Evolutionary conservation across 2,329 filamentous ascomycete species (phyloP).

Genomic region (Colletotrichum eleusines): DNA sequence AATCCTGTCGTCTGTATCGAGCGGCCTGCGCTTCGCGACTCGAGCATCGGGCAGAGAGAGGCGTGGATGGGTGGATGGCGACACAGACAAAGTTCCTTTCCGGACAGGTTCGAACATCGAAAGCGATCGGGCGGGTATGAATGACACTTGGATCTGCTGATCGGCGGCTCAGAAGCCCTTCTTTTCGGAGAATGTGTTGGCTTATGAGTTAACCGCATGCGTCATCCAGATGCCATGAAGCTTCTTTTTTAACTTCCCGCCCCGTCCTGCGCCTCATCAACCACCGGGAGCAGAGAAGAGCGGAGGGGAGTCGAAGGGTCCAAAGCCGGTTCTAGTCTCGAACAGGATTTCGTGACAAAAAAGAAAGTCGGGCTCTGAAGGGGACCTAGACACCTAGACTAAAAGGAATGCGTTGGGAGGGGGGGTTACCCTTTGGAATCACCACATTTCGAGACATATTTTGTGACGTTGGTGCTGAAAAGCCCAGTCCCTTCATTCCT

Average conservation of each 20-base stretch:
- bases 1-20: not conserved
- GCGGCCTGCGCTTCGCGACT: not conserved
- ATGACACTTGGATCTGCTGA: not conserved
- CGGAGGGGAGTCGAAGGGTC: not conserved
- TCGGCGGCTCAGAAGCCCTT: not conserved
- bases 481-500: not conserved
- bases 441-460: not conserved
- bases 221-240: not conserved
- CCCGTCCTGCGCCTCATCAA: not conserved
- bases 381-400: no score
- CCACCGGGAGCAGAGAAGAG: not conserved
- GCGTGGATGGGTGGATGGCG: no score
- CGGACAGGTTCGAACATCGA: not conserved
- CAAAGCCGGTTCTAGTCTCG: conserved; percentile 3
- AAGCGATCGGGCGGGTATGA: not conserved
- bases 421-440: not conserved
- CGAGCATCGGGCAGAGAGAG: not conserved
- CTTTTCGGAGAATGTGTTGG: not conserved
- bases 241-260: not conserved
- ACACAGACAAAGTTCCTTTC: not conserved
- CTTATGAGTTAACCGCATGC: conserved; percentile 4
- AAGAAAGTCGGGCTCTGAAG: not conserved
- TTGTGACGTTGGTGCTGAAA: not conserved
- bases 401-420: conserved; percentile 31
- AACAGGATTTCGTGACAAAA: conserved; percentile 3